These are phyloP conservation scores for Pleurotus djamor DNA, from an alignment of 768 basidiomycete genomes.

Conservation along the genomic window DNA sequence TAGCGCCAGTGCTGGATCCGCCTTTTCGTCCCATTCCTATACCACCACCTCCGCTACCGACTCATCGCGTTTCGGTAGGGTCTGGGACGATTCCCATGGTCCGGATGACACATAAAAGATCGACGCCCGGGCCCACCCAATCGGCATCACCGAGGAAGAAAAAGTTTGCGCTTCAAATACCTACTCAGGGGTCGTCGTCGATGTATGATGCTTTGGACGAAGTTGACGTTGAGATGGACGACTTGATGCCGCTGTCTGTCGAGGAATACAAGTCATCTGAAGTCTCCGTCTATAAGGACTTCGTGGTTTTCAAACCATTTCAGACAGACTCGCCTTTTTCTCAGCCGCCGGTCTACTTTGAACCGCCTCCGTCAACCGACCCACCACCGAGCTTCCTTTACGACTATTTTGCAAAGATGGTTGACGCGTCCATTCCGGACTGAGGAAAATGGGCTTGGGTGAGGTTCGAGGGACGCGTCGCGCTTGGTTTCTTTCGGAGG, in stretches of 20 bases:
- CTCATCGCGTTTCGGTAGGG: neutral
- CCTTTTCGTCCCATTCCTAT: neutral
- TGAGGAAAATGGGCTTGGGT: neutral
- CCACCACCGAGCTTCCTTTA: neutral
- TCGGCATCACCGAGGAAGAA: neutral
- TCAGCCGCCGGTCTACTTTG: neutral
- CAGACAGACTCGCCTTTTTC: neutral
- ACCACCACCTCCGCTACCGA: neutral
- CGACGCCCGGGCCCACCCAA: neutral
- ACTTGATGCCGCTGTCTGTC: neutral
- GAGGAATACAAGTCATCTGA: neutral
- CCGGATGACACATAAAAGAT: neutral
- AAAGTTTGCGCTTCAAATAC: neutral
- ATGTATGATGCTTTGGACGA: neutral
- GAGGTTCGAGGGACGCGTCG: neutral
- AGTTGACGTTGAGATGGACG: neutral
- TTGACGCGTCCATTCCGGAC: neutral
- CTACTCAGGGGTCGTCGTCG: neutral
- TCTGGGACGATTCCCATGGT: neutral
- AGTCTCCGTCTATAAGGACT: neutral
- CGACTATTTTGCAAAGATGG: neutral
- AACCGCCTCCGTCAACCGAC: neutral
- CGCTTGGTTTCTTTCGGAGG: too few relatives aligned
- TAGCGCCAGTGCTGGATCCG: neutral
- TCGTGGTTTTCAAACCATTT: neutral